Conservation (phyloP, 179 eudicot species). For the Silene noctiflora region DNA sequence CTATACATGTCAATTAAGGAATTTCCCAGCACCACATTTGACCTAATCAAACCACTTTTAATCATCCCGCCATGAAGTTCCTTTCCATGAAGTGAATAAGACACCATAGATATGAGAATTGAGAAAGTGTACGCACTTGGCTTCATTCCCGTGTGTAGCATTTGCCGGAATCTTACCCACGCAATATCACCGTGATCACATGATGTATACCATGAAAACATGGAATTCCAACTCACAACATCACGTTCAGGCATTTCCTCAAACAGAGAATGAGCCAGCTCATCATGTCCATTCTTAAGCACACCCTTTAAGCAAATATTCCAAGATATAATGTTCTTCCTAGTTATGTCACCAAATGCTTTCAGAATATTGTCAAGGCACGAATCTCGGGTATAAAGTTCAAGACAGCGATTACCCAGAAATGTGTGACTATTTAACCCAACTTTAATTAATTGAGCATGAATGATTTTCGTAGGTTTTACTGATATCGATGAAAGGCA, state of each 20-base stretch:
- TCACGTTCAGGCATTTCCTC: conserved; percentile 62
- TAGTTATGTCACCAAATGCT: conserved; percentile 52
- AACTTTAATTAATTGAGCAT: conserved; percentile 47
- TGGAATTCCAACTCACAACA: conserved; percentile 71
- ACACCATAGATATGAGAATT: conserved; percentile 32
- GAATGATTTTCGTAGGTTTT: conserved; percentile 42
- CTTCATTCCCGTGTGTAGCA: conserved; percentile 42
- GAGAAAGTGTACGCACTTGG: conserved; percentile 38
- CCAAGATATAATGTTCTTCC: conserved; percentile 67
- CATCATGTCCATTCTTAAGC: conserved; percentile 34
- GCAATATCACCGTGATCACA: conserved; percentile 37
- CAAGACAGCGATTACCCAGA: conserved; percentile 67
- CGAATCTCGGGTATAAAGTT: conserved; percentile 49
- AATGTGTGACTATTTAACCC: conserved; percentile 53
- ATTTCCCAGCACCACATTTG: conserved; percentile 39
- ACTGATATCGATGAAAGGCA: conserved; percentile 29
- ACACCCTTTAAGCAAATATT: conserved; percentile 55
- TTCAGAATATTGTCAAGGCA: conserved; percentile 31
- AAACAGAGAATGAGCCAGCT: conserved; percentile 47
- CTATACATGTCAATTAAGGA: conserved; percentile 39
- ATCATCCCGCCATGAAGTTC: conserved; percentile 41
- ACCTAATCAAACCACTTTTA: conserved; percentile 33
- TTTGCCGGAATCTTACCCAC: conserved; percentile 38
- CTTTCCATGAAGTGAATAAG: conserved; percentile 24
- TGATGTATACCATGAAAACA: conserved; percentile 53